phyloP scores from a whole-genome alignment of 2,329 filamentous ascomycete genomes.

The Calonectria hongkongensis region DNA sequence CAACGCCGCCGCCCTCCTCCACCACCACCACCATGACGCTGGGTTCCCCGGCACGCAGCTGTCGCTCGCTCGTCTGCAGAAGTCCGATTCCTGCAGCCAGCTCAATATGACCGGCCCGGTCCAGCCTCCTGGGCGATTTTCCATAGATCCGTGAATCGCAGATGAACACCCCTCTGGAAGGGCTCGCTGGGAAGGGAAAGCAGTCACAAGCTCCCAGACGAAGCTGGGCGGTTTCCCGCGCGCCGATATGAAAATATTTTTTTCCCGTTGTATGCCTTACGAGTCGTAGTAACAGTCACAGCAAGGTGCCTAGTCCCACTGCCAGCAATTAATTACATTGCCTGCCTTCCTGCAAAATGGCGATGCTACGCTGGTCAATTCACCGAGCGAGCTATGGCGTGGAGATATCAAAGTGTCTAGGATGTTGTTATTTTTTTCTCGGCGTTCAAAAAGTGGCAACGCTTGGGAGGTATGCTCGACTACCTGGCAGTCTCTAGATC shows the following conservation, averaged over 20 bases:
- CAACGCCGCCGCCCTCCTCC: conserved; percentile 27
- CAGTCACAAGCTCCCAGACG: conserved; percentile 14
- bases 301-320: conserved; percentile 47
- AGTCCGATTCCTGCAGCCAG: conserved; percentile 41
- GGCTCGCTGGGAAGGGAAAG: conserved; percentile 15
- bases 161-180: conserved; percentile 41
- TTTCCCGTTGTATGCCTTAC: neutral
- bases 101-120: conserved; percentile 51
- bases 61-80: conserved; percentile 38
- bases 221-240: conserved; percentile 12
- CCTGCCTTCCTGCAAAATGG: neutral
- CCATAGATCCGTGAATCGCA: conserved; percentile 50
- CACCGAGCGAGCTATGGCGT: conserved; percentile 34
- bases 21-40: conserved; percentile 39
- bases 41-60: conserved; percentile 41
- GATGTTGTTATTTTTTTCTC: conserved; percentile 26
- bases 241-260: neutral
- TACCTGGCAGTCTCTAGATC: conserved; percentile 36
- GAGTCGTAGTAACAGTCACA: neutral
- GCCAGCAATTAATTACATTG: conserved; percentile 33
- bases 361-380: conserved; percentile 22
- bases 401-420: conserved; percentile 28
- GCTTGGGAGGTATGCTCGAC: conserved; percentile 39
- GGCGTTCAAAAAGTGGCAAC: conserved; percentile 34
- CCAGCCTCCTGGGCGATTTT: conserved; percentile 35